Conservation (phyloP, 1,284 basidiomycete genomes). For the Dichomitus squalens region DNA sequence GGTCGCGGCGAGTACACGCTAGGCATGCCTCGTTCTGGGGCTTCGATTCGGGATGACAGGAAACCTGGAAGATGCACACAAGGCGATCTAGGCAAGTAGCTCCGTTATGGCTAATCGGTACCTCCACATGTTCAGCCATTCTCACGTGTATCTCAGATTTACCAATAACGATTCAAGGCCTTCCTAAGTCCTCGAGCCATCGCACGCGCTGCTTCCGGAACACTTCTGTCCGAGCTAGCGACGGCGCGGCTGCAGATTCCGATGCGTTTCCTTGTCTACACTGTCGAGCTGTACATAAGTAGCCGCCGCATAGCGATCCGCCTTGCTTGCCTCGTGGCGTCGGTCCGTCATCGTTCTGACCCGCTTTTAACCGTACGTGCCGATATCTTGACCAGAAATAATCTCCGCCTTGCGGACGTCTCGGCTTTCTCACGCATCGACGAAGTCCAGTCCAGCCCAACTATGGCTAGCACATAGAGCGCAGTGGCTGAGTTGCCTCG, state of each 20-base stretch:
- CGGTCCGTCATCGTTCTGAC: conserved; percentile 1
- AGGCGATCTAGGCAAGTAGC: conserved; percentile 1
- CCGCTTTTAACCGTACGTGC: conserved; percentile 4
- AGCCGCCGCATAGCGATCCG: conserved; percentile 8
- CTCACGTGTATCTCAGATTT: conserved; percentile 7
- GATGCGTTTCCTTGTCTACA: conserved; percentile 6
- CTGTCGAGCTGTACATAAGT: not conserved
- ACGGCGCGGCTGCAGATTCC: not conserved
- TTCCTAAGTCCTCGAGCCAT: not conserved
- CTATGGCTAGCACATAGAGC: not conserved
- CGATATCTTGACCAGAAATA: conserved; percentile 3
- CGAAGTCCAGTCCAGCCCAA: conserved; percentile 3
- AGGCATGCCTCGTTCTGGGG: conserved; percentile 10
- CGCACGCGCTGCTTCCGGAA: conserved; percentile 8
- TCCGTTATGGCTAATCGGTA: conserved; percentile 11
- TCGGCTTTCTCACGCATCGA: conserved; percentile 7
- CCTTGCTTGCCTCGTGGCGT: not conserved
- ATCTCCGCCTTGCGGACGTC: conserved; percentile 10
- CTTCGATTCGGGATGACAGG: not conserved
- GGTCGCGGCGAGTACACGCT: not conserved
- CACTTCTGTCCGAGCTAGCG: not conserved
- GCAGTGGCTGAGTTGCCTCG: conserved; percentile 1
- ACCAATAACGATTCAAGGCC: conserved; percentile 1
- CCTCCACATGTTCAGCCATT: conserved; percentile 5
- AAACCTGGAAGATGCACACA: not conserved